Evolutionary conservation across 1,139 yeast species (phyloP).

Genomic region (Taiozyma onychis): DNA sequence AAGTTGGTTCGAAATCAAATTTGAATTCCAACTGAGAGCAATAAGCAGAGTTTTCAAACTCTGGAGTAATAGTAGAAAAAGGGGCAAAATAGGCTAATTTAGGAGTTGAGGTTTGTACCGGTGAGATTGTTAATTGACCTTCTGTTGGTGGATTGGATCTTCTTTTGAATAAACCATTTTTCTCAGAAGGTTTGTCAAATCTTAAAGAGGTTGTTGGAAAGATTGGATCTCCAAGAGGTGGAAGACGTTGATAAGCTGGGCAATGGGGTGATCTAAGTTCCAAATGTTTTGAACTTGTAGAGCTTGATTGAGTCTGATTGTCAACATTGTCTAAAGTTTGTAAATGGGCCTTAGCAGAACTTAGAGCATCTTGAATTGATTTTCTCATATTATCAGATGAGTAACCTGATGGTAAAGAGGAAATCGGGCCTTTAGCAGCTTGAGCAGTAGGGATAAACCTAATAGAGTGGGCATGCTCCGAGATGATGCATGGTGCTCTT

Average conservation of each 20-base stretch:
- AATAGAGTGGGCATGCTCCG: slow-evolving; percentile 23
- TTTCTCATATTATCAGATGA: slow-evolving; percentile 9
- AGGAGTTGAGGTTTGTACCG: background rate
- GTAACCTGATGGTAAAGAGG: slow-evolving; percentile 15
- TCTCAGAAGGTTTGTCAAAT: slow-evolving; percentile 9
- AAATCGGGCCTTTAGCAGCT: slow-evolving; percentile 8
- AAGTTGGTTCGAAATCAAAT: slow-evolving; percentile 14
- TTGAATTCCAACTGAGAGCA: background rate
- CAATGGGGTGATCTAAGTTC: slow-evolving; percentile 11
- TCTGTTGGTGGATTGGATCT: background rate
- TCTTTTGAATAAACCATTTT: background rate
- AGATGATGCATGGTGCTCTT: slow-evolving; percentile 5
- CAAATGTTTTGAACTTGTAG: slow-evolving; percentile 8
- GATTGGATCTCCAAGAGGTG: slow-evolving; percentile 20
- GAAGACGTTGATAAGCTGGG: slow-evolving; percentile 15
- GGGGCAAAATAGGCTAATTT: background rate
- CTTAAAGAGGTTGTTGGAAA: slow-evolving; percentile 7
- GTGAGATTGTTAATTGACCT: slow-evolving; percentile 14
- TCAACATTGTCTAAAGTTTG: slow-evolving; percentile 13
- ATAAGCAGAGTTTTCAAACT: background rate
- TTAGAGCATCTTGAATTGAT: slow-evolving; percentile 12
- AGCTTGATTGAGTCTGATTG: slow-evolving; percentile 11
- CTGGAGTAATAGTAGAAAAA: background rate
- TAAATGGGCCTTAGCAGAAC: slow-evolving; percentile 10
- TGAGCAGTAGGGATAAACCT: slow-evolving; percentile 34